Conservation (phyloP, 768 basidiomycete species). For the Tricholoma matsutake region DNA sequence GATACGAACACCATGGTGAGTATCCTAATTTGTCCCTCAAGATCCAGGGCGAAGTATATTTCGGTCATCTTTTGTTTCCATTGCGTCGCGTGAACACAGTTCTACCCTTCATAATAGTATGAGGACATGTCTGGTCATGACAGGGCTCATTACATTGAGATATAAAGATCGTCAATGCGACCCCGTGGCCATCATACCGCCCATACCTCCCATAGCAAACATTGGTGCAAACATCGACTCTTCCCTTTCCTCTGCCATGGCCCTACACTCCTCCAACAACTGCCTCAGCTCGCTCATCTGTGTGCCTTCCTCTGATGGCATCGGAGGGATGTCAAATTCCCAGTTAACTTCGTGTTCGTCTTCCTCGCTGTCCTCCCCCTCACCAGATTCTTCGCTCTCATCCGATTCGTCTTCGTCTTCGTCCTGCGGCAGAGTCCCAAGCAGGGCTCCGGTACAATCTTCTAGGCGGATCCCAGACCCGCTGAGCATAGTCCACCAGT, state of each 20-base stretch:
- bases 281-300: slow-evolving; percentile 46
- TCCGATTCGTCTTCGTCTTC: slow-evolving; percentile 19
- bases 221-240: slow-evolving; percentile 32
- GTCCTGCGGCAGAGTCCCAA: slow-evolving; percentile 50
- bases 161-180: background rate
- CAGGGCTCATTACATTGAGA: background rate
- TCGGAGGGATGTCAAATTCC: slow-evolving; percentile 25
- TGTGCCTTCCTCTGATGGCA: slow-evolving; percentile 23
- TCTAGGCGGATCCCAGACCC: slow-evolving; percentile 56
- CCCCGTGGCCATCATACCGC: slow-evolving; percentile 2
- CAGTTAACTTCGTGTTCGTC: slow-evolving; percentile 29
- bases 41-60: too few species aligned
- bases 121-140: background rate
- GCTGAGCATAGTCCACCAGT: slow-evolving; percentile 61
- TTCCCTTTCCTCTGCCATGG: slow-evolving; percentile 44
- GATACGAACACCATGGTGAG: too few species aligned
- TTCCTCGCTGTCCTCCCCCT: slow-evolving; percentile 29
- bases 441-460: slow-evolving; percentile 67
- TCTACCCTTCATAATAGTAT: background rate
- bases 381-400: slow-evolving; percentile 20
- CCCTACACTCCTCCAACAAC: slow-evolving; percentile 54
- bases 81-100: too few species aligned
- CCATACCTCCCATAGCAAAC: slow-evolving; percentile 4
- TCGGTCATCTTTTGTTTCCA: too few species aligned
- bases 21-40: too few species aligned